These are phyloP conservation scores for Trametes coccinea DNA, from an alignment of 768 basidiomycete species.

Conservation along the genomic window DNA sequence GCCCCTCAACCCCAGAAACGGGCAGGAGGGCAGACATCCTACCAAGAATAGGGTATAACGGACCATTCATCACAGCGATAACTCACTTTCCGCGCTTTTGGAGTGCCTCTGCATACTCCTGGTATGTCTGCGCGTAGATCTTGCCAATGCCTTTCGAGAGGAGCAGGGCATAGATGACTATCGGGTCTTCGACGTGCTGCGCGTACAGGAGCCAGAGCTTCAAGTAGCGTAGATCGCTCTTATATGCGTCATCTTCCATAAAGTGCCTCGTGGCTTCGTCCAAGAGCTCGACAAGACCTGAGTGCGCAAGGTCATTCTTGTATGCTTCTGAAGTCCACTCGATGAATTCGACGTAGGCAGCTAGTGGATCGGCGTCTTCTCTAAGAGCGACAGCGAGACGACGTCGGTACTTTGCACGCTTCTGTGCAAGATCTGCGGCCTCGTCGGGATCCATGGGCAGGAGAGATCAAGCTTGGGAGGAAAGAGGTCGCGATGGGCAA, in stretches of 20 bases:
- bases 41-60: no score
- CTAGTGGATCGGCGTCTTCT: constrained; percentile 86
- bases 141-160: constrained; percentile 54
- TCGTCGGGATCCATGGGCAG: constrained; percentile 7
- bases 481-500: not conserved
- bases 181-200: constrained; percentile 69
- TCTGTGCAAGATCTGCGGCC: constrained; percentile 21
- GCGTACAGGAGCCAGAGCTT: constrained; percentile 92
- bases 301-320: constrained; percentile 62
- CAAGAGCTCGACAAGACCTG: constrained; percentile 77
- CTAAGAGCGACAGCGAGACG: constrained; percentile 54
- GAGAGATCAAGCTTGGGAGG: not conserved
- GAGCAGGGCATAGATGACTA: constrained; percentile 59
- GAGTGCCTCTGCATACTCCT: constrained; percentile 83
- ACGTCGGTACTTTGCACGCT: constrained; percentile 31
- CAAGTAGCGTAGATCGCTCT: constrained; percentile 85
- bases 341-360: constrained; percentile 82
- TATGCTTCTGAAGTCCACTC: constrained; percentile 88
- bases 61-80: no score
- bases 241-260: constrained; percentile 80
- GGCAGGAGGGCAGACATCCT: no score
- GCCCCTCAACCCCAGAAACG: no score
- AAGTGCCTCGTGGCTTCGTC: constrained; percentile 84
- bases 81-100: constrained; percentile 79
- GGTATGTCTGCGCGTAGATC: constrained; percentile 82